Percentiles rank a stretch among this genome's conserved stretches.
Conservation (phyloP, 73 alveolate genomes). For the Stentor roeselii region DNA sequence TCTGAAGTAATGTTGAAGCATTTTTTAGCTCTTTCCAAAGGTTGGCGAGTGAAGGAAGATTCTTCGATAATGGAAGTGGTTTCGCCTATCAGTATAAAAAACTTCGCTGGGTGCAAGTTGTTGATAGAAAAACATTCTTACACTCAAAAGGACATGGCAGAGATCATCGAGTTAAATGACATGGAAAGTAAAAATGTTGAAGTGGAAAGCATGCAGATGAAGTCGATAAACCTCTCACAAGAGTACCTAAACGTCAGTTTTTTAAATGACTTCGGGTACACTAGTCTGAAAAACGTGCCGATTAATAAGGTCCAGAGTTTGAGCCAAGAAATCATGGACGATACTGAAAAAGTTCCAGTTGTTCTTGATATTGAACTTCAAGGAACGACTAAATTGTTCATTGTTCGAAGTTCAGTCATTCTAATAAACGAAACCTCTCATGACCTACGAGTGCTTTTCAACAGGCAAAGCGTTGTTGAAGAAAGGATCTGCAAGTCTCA, state of each 20-base stretch:
- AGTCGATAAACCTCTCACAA: slow-evolving; percentile 12
- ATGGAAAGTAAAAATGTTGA: not conserved
- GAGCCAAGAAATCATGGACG: not conserved
- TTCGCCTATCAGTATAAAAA: slow-evolving; percentile 16
- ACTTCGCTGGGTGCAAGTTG: slow-evolving; percentile 8
- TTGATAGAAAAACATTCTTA: not conserved
- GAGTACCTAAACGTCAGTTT: slow-evolving; percentile 31
- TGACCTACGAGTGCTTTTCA: not conserved
- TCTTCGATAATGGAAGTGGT: not conserved
- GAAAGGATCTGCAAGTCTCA: slow-evolving; percentile 13
- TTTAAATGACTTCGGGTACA: not conserved
- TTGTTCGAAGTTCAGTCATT: slow-evolving; percentile 27
- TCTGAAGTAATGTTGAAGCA: slow-evolving; percentile 25
- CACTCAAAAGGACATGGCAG: not conserved
- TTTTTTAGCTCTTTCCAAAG: not conserved
- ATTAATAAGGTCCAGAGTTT: slow-evolving; percentile 27
- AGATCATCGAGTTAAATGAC: not conserved
- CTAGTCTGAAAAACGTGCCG: slow-evolving; percentile 29
- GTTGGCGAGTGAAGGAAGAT: not conserved
- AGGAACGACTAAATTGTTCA: slow-evolving; percentile 36
- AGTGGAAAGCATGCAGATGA: slow-evolving; percentile 29
- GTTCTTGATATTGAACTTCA: slow-evolving; percentile 38
- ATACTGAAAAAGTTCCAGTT: slow-evolving; percentile 11
- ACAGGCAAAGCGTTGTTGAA: not conserved
- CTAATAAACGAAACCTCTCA: slow-evolving; percentile 7